Conservation (phyloP, 768 basidiomycete genomes). For the Lanmaoa rubissima region DNA sequence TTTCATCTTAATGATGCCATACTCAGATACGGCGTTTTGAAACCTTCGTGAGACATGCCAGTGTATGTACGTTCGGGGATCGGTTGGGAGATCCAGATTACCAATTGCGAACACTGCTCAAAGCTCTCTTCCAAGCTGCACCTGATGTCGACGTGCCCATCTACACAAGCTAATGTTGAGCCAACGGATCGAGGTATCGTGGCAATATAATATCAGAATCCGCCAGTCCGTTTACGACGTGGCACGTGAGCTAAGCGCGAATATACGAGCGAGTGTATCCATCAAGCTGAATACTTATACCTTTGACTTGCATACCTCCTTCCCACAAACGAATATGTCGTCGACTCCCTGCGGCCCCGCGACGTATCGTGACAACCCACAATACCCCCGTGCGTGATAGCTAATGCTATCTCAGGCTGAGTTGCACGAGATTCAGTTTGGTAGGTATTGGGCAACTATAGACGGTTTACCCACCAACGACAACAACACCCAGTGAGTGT, state of each 20-base stretch:
- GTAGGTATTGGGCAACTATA: background rate
- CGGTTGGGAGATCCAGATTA: background rate
- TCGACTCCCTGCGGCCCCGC: conserved; percentile 35
- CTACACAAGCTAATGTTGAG: background rate
- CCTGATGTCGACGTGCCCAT: background rate
- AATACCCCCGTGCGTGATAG: conserved; percentile 16
- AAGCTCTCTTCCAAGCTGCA: background rate
- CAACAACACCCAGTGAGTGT: background rate
- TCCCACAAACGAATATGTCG: background rate
- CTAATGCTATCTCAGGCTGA: background rate
- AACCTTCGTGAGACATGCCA: background rate
- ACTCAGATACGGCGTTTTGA: conserved; percentile 46
- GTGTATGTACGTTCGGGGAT: conserved; percentile 4
- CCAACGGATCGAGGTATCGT: background rate
- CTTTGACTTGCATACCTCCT: background rate
- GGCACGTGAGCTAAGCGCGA: background rate
- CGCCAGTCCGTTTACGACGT: background rate
- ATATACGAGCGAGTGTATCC: background rate
- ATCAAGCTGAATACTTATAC: background rate
- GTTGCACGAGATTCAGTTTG: background rate
- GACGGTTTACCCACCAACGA: background rate
- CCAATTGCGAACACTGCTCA: background rate
- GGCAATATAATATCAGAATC: background rate
- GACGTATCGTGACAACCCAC: conserved; percentile 54
- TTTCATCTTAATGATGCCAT: conserved; percentile 4